These are phyloP conservation scores for Colletotrichum lini DNA, from an alignment of 2,329 filamentous ascomycete species.

Conservation along the genomic window DNA sequence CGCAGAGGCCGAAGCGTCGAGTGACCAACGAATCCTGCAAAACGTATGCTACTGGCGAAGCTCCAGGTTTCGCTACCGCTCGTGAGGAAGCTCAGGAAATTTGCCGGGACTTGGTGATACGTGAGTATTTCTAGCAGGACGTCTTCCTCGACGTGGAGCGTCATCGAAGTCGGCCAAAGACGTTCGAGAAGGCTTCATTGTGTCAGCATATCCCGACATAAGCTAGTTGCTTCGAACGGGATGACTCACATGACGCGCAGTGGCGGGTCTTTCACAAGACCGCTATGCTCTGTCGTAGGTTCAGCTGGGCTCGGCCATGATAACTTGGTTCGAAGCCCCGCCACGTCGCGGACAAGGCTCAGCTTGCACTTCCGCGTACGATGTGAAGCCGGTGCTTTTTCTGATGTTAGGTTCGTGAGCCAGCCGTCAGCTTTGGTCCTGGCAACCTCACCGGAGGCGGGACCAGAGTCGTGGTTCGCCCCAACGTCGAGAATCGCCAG, in stretches of 20 bases:
- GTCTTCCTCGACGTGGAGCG: constrained; percentile 29
- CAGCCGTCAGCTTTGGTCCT: not conserved
- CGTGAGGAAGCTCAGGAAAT: constrained; percentile 19
- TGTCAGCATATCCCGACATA: not conserved
- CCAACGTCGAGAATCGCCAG: constrained; percentile 29
- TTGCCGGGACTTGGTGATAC: constrained; percentile 28
- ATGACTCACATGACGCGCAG: constrained; percentile 27
- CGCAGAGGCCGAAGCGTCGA: not conserved
- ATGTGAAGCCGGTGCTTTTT: not conserved
- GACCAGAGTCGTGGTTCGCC: not conserved
- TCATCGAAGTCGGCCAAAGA: constrained; percentile 21
- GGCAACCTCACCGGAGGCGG: not conserved
- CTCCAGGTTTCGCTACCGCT: constrained; percentile 24
- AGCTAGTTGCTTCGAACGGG: not conserved
- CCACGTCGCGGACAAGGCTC: constrained; percentile 7
- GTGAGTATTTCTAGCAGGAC: constrained; percentile 24
- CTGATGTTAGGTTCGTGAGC: not conserved
- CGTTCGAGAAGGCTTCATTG: constrained; percentile 21
- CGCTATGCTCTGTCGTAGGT: not conserved
- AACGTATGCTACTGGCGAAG: constrained; percentile 29
- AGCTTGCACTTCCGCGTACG: constrained; percentile 2
- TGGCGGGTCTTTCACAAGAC: constrained; percentile 13
- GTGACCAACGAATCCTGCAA: constrained; percentile 18
- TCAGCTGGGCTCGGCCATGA: constrained; percentile 10
- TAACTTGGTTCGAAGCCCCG: constrained; percentile 19